phyloP scores from a whole-genome alignment of 139 green algal genomes.

The Dunaliella sp. region DNA sequence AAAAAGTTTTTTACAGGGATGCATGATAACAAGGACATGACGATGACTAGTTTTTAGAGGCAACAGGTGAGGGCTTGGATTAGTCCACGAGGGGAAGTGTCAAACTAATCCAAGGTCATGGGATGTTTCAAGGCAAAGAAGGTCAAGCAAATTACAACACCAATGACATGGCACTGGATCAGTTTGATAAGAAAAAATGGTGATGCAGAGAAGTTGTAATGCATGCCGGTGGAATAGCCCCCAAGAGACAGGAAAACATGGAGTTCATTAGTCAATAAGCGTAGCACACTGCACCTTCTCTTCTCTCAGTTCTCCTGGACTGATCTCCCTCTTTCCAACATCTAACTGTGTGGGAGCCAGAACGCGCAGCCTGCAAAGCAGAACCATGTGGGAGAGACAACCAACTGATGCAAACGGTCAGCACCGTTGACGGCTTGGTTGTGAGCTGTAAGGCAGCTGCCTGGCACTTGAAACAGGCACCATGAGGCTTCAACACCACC shows the following conservation, averaged over 20 bases:
- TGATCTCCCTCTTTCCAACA: background rate
- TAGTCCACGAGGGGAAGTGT: no score
- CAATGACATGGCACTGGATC: background rate
- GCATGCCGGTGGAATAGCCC: no score
- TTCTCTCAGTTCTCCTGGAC: background rate
- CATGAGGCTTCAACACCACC: no score
- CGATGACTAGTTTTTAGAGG: no score
- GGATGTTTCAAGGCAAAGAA: background rate
- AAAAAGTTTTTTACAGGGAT: no score
- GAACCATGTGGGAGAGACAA: background rate
- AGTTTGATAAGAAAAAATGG: background rate
- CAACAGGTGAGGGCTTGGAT: no score
- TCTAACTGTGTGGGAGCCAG: background rate
- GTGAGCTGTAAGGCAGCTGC: no score
- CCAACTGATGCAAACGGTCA: background rate
- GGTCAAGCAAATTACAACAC: background rate
- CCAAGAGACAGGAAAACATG: no score
- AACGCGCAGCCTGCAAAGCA: constrained; percentile 11
- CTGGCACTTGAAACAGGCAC: no score
- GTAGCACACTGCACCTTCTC: background rate
- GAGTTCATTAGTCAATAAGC: no score
- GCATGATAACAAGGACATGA: no score
- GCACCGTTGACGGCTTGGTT: background rate
- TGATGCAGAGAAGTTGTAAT: background rate
- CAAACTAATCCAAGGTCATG: no score